Base-by-base conservation (phyloP, 257 asterid genomes). In the Knoxia roxburghii region DNA sequence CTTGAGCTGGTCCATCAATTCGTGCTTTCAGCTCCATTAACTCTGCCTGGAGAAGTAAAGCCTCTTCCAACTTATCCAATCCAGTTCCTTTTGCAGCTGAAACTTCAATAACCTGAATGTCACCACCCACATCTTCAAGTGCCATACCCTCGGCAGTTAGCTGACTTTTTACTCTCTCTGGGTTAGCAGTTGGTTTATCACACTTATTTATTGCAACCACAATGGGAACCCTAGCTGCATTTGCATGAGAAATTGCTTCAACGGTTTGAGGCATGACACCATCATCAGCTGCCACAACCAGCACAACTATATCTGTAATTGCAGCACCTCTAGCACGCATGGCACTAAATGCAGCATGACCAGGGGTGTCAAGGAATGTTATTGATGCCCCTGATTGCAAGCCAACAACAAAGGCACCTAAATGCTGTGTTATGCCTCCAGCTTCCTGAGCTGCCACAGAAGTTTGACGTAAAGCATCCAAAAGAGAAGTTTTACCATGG, bases 271-370 rank as follows among this genome's bases (percentile, higher is more conserved):
- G 96, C 99, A 93, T 93, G 58, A 90, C 96, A 14, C 99, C 99
- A 60, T 93, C 99, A 76, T 93, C 97, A 35, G 99, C 99, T 60
- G 99, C 97, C 75, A 93, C 99, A 62, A 93, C 99, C 40, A 93
- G 86, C 70, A 93, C 99, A 66, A 93, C 95, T 57, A 93, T 74
- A 68, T 93, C 99, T 7, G 99, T 93, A 26, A 93, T 88, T 6
- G 99, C 97, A 37, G 99, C 99, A 64, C 99, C 99, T 76, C 97
- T 71, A 64, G 96, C 95, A 61, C 97, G 90, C 99, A 93, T 93
- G 18, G 97, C 96, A 57, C 97, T 90, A 68, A 93, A 93, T 73
- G 99, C 97, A 21, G 99, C 97, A 64, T 93, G 99, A 69, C 99
- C 99, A 21, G 99, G 99, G 62, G 99, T 93, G 80, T 93, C 99